phyloP scores from a whole-genome alignment of 1,284 basidiomycete genomes.

The Albatrellus sp. region DNA sequence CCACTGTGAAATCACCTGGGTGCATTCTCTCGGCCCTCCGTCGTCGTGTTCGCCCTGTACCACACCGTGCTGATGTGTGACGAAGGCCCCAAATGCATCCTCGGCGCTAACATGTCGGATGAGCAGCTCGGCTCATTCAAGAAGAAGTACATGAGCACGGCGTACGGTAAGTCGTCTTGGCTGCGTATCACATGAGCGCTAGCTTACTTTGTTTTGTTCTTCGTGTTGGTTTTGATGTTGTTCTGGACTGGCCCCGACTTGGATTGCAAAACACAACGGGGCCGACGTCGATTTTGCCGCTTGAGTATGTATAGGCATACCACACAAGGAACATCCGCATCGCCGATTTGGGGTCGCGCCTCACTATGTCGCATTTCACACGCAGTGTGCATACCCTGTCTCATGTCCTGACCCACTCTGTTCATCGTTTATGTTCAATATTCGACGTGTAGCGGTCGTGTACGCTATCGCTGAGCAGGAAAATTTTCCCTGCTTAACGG shows the following conservation, averaged over 20 bases:
- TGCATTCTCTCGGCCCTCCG: not conserved
- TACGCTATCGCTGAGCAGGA: conserved; percentile 6
- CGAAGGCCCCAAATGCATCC: conserved; percentile 12
- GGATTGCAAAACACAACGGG: conserved; percentile 16
- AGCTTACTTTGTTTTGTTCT: not conserved
- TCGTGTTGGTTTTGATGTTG: not conserved
- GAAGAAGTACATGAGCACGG: conserved; percentile 10
- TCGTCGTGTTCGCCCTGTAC: not conserved
- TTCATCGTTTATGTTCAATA: not conserved
- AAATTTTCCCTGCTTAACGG: not conserved
- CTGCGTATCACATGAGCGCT: not conserved
- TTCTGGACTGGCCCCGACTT: not conserved
- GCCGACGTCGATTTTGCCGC: conserved; percentile 38
- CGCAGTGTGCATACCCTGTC: conserved; percentile 5
- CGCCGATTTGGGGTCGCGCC: conserved; percentile 17
- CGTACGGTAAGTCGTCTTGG: not conserved
- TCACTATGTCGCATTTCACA: conserved; percentile 12
- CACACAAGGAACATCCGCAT: conserved; percentile 23
- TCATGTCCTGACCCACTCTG: not conserved
- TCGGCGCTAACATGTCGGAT: conserved; percentile 12
- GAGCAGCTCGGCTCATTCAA: conserved; percentile 10
- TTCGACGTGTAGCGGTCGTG: not conserved
- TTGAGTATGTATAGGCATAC: conserved; percentile 17
- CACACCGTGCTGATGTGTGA: not conserved
- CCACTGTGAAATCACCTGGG: conserved; percentile 14